Evolutionary conservation across 805 yeast genomes (phyloP).

Genomic region (Wickerhamiella cacticola): DNA sequence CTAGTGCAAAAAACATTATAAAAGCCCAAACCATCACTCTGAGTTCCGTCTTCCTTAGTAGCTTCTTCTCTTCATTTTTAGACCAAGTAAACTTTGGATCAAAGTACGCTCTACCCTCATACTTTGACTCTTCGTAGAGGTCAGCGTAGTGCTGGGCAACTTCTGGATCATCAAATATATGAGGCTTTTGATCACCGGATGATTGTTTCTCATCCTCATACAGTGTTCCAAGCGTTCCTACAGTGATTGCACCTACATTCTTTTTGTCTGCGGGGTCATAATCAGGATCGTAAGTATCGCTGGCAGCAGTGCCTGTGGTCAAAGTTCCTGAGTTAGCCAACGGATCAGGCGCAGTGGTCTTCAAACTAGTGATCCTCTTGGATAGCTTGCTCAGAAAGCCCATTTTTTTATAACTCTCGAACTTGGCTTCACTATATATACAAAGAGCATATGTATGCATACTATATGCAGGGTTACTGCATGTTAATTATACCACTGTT

Average conservation of each 20-base stretch:
- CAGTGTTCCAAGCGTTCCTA: constrained; percentile 2
- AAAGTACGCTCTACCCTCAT: constrained; percentile 43
- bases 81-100: constrained; percentile 46
- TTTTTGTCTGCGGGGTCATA: constrained; percentile 7
- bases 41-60: constrained; percentile 42
- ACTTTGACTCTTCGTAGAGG: constrained; percentile 36
- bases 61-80: constrained; percentile 34
- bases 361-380: background rate
- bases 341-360: background rate
- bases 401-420: background rate
- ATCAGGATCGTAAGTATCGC: background rate
- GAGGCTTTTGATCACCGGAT: constrained; percentile 28
- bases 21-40: constrained; percentile 44
- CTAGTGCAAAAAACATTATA: constrained; percentile 44
- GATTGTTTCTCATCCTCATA: background rate
- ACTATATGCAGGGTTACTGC: background rate
- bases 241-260: constrained; percentile 6
- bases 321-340: background rate
- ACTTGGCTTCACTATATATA: background rate
- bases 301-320: background rate
- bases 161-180: constrained; percentile 36
- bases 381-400: background rate
- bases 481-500: background rate
- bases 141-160: constrained; percentile 36
- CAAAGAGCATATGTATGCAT: background rate